Base-by-base conservation (phyloP, 257 asterid species). In the Solanum stenotomum region DNA sequence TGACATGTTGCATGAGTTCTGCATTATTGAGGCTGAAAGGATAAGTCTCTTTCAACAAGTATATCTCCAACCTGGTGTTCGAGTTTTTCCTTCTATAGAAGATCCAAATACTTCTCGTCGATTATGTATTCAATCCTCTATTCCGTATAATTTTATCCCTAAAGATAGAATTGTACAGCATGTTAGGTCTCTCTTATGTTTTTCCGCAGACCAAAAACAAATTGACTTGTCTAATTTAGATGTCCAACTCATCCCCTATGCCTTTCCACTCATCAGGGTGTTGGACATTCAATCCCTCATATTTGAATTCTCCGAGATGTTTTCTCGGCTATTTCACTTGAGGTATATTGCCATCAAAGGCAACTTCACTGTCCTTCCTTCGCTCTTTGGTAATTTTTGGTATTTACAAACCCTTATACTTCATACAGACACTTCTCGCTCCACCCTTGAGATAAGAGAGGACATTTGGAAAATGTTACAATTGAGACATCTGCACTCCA, bases 141-240 rank as follows among this genome's bases (percentile, higher is more conserved):
- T 90, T 6, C 74, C 34, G 8, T 20, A 18, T 4, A 70, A 22
- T 5, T 91, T 91, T 85, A 49, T 93, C 14, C 49, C 84, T 1
- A 8, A 10, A 23, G 68, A 75, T 87, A 23, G 75, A 44, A 6
- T 5, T 49, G 8, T 49, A 49, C 61, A 15, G 22, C 52, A 72
- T 3, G 79, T 92, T 7, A 92, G 93, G 4, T 93, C 93, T 16
- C 87, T 93, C 77, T 52, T 27, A 44, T 85, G 93, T 70, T 89
- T 88, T 61, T 85, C 91, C 22, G 81, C 86, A 13, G 0, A 27
- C 31, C 75, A n/a, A 31, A 89, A 90, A 11, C 86, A 83, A 14
- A 34, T 13, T 27, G 34, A 88, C 68, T 86, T 61, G 2, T 77
- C 78, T 4, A 90, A 88, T 13, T 1, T 15, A 49, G 65, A 78